Conservation (phyloP, 208 protist genomes). For the Leishmania braziliensis region DNA sequence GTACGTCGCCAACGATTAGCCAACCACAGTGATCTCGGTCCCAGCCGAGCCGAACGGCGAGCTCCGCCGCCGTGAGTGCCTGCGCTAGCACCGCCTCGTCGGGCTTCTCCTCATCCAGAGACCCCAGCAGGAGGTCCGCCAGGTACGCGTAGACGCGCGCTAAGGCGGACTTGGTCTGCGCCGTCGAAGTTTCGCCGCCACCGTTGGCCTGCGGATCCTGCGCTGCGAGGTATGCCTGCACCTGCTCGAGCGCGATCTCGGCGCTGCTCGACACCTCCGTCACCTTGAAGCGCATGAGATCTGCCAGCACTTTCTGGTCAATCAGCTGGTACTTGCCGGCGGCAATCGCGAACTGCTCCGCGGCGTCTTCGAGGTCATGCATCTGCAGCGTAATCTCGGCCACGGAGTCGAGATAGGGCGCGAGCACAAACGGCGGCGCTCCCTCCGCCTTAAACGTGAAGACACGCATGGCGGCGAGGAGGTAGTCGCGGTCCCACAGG, state of each 20-base stretch:
- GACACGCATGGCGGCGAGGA: conserved; percentile 82
- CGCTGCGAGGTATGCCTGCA: conserved; percentile 55
- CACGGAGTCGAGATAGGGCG: conserved; percentile 79
- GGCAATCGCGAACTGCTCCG: conserved; percentile 73
- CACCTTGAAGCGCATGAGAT: conserved; percentile 80
- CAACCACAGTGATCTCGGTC: conserved; percentile 74
- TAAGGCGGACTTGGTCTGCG: conserved; percentile 45
- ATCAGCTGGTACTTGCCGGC: conserved; percentile 85
- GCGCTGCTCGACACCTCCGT: conserved; percentile 59
- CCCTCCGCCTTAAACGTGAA: conserved; percentile 90
- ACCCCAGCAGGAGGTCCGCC: conserved; percentile 64
- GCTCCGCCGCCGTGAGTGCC: conserved; percentile 51
- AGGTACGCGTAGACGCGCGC: conserved; percentile 76
- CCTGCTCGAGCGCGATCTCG: conserved; percentile 51
- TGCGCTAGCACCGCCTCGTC: conserved; percentile 30
- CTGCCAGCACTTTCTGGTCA: conserved; percentile 73
- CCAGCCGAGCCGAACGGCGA: conserved; percentile 59
- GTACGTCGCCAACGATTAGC: conserved; percentile 60
- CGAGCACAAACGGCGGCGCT: conserved; percentile 87
- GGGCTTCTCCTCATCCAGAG: conserved; percentile 31
- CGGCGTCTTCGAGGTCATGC: conserved; percentile 79
- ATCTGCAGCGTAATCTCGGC: conserved; percentile 82
- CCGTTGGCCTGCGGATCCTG: conserved; percentile 47
- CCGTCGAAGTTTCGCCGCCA: conserved; percentile 19
- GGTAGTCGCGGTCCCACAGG: conserved; percentile 90